These are phyloP conservation scores for Huntiella decipiens DNA, from an alignment of 2,329 filamentous ascomycete genomes.

Conservation along the genomic window DNA sequence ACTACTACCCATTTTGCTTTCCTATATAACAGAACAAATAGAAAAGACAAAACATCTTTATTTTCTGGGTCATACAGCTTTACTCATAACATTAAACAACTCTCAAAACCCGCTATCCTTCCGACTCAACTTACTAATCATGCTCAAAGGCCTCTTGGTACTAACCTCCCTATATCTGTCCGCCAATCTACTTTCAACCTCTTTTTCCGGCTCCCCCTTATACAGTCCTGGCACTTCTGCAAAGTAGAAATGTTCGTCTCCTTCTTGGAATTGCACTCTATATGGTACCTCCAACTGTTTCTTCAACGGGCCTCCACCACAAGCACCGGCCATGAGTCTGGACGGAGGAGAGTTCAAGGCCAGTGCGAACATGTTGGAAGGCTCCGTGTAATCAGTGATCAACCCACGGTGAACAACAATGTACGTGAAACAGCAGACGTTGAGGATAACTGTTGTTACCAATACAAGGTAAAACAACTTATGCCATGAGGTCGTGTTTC, in stretches of 20 bases:
- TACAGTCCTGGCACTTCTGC: constrained; percentile 18
- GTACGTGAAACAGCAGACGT: constrained; percentile 45
- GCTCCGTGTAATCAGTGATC: constrained; percentile 63
- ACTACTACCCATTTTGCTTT: no score
- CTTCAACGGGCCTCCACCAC: constrained; percentile 20
- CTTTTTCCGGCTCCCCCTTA: background rate
- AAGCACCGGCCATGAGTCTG: constrained; percentile 20
- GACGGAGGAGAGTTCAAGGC: constrained; percentile 40
- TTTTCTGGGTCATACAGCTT: no score
- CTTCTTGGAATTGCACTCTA: constrained; percentile 22
- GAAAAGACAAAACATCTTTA: no score
- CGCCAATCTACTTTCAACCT: background rate
- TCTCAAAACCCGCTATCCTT: no score
- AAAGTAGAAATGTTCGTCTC: constrained; percentile 25
- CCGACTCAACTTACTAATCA: background rate
- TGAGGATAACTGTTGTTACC: constrained; percentile 38
- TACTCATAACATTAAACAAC: no score
- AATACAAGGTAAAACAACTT: constrained; percentile 36
- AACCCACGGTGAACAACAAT: constrained; percentile 34
- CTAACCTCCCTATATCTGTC: background rate
- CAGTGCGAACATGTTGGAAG: constrained; percentile 53
- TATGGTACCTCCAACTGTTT: constrained; percentile 23
- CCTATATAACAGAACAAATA: no score
- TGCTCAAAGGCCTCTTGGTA: background rate
- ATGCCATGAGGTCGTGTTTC: constrained; percentile 41